phyloP scores from a whole-genome alignment of 1,284 basidiomycete genomes.

The Heliocybe sulcata region DNA sequence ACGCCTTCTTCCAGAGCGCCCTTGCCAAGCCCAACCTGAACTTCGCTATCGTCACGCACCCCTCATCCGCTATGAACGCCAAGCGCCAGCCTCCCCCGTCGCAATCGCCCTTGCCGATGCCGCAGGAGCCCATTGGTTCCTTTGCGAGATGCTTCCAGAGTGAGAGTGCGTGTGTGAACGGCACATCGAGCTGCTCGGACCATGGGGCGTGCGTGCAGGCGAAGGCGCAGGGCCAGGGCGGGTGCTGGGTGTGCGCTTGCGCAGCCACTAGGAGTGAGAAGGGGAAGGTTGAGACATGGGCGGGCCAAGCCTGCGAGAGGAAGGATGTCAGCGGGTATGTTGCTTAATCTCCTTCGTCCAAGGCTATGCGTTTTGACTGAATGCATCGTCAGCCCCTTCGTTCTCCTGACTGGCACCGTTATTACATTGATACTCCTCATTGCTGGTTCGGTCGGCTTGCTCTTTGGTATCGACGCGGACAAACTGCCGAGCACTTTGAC shows the following conservation, averaged over 20 bases:
- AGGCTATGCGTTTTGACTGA: too few species aligned
- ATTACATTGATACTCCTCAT: conserved; percentile 57
- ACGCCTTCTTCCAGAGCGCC: conserved; percentile 33
- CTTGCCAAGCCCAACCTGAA: conserved; percentile 31
- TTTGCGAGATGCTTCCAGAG: conserved; percentile 60
- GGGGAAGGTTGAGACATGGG: conserved; percentile 60
- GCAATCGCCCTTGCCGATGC: conserved; percentile 46
- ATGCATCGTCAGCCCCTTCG: conserved; percentile 47
- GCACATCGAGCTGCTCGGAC: conserved; percentile 62
- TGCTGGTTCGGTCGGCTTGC: conserved; percentile 58
- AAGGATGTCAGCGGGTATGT: conserved; percentile 68
- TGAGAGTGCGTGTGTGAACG: conserved; percentile 47
- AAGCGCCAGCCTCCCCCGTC: conserved; percentile 33
- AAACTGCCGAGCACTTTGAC: conserved; percentile 66
- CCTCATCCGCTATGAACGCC: conserved; percentile 13
- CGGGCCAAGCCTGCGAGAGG: conserved; percentile 65
- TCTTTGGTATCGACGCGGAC: conserved; percentile 52
- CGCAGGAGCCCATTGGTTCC: conserved; percentile 49
- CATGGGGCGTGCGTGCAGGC: conserved; percentile 58
- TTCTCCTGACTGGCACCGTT: conserved; percentile 61
- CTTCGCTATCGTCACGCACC: conserved; percentile 47
- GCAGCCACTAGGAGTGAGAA: conserved; percentile 37
- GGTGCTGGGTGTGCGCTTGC: conserved; percentile 72
- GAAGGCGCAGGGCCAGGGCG: conserved; percentile 33
- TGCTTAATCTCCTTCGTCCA: conserved; percentile 56